Base-by-base conservation (phyloP, 129 eudicot species). In the Cynara cardunculus region DNA sequence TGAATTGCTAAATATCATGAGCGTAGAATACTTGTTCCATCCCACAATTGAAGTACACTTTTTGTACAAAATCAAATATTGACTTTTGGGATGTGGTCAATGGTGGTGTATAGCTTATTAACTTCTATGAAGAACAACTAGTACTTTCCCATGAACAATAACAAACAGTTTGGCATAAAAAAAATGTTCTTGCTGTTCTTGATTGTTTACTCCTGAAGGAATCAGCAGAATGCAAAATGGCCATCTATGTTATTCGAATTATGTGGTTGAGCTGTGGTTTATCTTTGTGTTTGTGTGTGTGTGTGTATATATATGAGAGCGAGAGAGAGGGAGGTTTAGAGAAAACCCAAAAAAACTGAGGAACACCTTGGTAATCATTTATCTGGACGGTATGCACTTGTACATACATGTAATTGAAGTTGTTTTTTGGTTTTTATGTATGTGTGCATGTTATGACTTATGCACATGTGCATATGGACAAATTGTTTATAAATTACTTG, bases 61-160 rank as follows among this genome's bases (percentile, higher is more conserved):
- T 82, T 19, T 68, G 46, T 69, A 26, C 16, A 81, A 73, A 13
- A 75, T 22, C 75, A 66, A 31, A 81, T 32, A 73, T 72, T 80
- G 65, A 72, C 78, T 73, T 49, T 73, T 80, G 64, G 84, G 56
- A 70, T n/a, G n/a, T n/a, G n/a, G n/a, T n/a, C n/a, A n/a, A 70
- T 49, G 70, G 24, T 49, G 71, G 30, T 18, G 69, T 21, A 62
- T 7, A 44, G 9, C 49, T 41, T 41, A 41, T 41, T 46, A 70
- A 49, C 77, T 10, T 69, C 13, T 71, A 26, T 22, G 26, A 37
- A 35, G 7, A 39, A 37, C 44, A 37, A 37, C 44, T 39, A 39
- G 49, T 39, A 9, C 7, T 37, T 37, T 37, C 44, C 11, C 44
- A 39, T 11, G 53, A 41, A 41, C 18, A 41, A 41, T 18, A 41